Conservation (phyloP, 176 grass and related monocot species). For the Carex myosuroides region DNA sequence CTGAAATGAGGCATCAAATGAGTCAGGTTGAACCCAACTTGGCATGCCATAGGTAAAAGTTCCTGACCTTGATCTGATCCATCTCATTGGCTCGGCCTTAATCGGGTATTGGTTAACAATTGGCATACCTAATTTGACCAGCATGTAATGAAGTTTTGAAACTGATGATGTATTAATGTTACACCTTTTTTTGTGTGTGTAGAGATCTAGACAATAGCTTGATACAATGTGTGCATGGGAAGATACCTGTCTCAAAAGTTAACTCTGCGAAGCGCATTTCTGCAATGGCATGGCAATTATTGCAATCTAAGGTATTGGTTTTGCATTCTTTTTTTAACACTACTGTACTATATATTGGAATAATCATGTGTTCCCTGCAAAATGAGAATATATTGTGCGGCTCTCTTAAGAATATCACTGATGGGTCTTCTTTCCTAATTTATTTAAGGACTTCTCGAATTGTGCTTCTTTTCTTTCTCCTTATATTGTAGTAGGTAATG, state of each 20-base stretch:
- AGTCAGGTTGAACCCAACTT: not conserved
- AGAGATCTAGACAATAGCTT: constrained; percentile 77
- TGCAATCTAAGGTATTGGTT: constrained; percentile 58
- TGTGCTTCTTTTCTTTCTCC: not conserved
- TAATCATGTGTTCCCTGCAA: not conserved
- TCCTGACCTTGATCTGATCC: not conserved
- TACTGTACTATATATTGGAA: constrained; percentile 6
- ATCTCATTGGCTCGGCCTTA: not conserved
- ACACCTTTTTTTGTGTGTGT: constrained; percentile 21
- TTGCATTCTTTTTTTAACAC: not conserved
- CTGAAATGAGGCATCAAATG: not conserved
- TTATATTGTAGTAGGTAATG: not conserved
- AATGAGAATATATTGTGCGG: not conserved
- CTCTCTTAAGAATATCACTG: not conserved
- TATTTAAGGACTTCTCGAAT: not conserved
- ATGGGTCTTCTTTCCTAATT: not conserved
- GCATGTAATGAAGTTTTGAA: not conserved
- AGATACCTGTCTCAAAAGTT: constrained; percentile 70
- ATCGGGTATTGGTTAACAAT: not conserved
- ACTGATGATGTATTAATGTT: not conserved
- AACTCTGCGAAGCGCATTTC: constrained; percentile 81
- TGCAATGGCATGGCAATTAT: constrained; percentile 59
- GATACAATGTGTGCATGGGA: constrained; percentile 85
- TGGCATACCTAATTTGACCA: not conserved
- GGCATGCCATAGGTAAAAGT: not conserved